Evolutionary conservation across 2,329 filamentous ascomycete genomes (phyloP), one percentile per base, ranked within the genome.

Genomic region (Fusarium agapanthi): DNA sequence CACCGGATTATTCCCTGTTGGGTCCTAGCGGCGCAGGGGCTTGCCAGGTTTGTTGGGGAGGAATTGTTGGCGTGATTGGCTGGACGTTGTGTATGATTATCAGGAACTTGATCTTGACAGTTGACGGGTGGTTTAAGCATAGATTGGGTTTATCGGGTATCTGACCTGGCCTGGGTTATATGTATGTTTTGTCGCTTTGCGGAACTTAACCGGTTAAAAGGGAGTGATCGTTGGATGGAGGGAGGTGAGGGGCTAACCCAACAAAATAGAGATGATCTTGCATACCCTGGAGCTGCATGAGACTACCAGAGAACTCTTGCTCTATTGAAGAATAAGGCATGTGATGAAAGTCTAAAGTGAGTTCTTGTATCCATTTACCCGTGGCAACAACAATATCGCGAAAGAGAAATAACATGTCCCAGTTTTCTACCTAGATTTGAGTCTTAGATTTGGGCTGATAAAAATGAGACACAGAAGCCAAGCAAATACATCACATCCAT

Each of bases 1-100:
- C 56, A 72, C 61, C 56, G 56, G 47, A 55, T 70, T 72, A 62
- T 72, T 28, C 70, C 70, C 35, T 37, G 16, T 72, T 58, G 8
- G 56, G 70, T 35, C 24, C 51, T 72, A 72, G 69, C 14, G 34
- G 14, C 26, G 14, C 65, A 61, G 32, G 63, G 65, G 44, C 15
- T 6, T n/a, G 4, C 6, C 4, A 24, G 20, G 62, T 57, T 62
- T 68, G 65, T 68, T 68, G 64, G 65, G 65, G 56, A 55, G 60
- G 51, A 32, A 35, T 56, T 56, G 43, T 62, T 34, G 56, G 37
- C 38, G 2, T 69, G 65, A 69, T 69, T 69, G 66, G 66, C 34
- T 47, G 20, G 7, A 38, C n/a, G 16, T 16, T 58, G 10, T 16
- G 22, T 34, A 47, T 20, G 13, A 47, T 20, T 32, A 62, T 61